These are phyloP conservation scores for Diaporthe helianthi DNA, from an alignment of 2,329 filamentous ascomycete species.

Conservation along the genomic window DNA sequence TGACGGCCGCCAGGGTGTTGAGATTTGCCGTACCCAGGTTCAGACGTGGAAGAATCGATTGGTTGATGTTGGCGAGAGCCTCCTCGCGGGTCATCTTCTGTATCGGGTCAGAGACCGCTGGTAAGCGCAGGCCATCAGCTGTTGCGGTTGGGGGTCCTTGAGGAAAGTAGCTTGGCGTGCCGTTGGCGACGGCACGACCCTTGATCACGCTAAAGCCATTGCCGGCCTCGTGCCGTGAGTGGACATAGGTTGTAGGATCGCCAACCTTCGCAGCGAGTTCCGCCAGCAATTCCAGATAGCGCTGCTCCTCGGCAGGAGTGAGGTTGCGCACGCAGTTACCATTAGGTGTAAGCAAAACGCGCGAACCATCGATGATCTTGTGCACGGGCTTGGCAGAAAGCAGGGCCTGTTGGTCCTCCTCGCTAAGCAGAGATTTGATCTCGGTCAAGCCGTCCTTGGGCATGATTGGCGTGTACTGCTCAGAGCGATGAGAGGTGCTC, in stretches of 20 bases:
- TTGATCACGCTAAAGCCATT: slow-evolving; percentile 69
- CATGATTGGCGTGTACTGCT: slow-evolving; percentile 39
- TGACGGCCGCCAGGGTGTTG: slow-evolving; percentile 33
- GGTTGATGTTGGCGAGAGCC: slow-evolving; percentile 72
- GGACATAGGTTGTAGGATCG: slow-evolving; percentile 63
- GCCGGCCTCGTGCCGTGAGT: slow-evolving; percentile 60
- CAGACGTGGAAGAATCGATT: slow-evolving; percentile 68
- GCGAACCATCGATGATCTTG: slow-evolving; percentile 68
- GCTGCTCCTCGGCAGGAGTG: slow-evolving; percentile 71
- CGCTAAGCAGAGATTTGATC: slow-evolving; percentile 56
- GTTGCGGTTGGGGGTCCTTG: slow-evolving; percentile 46
- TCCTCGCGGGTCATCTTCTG: slow-evolving; percentile 72
- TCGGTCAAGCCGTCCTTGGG: slow-evolving; percentile 44
- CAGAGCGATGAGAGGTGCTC: slow-evolving; percentile 44
- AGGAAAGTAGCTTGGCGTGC: slow-evolving; percentile 68
- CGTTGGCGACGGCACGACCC: slow-evolving; percentile 69
- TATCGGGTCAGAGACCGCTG: slow-evolving; percentile 58
- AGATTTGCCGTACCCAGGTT: slow-evolving; percentile 59
- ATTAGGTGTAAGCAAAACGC: slow-evolving; percentile 76
- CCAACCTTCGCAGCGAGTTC: slow-evolving; percentile 57
- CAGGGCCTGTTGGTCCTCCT: slow-evolving; percentile 62
- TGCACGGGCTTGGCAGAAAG: slow-evolving; percentile 65
- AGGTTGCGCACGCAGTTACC: slow-evolving; percentile 80
- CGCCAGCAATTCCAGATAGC: slow-evolving; percentile 73
- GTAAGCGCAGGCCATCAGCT: slow-evolving; percentile 8